Base-by-base conservation (phyloP, 441 rosid genomes). In the Erysimum cheiri region DNA sequence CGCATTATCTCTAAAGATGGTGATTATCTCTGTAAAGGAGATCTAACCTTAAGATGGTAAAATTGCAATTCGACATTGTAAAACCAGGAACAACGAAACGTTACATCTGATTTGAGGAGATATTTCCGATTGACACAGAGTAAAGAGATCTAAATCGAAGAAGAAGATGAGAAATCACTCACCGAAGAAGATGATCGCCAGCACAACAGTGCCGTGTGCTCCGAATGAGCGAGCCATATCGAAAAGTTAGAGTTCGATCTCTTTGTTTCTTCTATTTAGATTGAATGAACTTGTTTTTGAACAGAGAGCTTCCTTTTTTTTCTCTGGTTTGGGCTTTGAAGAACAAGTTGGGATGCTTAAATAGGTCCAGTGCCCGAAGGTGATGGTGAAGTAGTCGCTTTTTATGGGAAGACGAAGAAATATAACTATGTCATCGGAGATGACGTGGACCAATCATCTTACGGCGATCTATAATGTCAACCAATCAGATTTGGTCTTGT, bases 391-490 rank as follows among this genome's bases (percentile, higher is more conserved):
- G 76, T 36, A 56, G 70, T 56, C 64, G 59, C 66, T 37, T 48
- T 47, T 57, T 28, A 14, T 32, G 60, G 50, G n/a, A 57, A 55
- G 26, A 63, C 57, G 70, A 46, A 15, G 54, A 48, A 17, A 15
- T 13, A 32, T 41, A 70, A 80, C 56, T 14, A 77, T 82, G 93
- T 87, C 95, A 89, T 80, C 5, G 2, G 0, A 0, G 71, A 5
- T 80, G 82, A 84, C 87, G 85, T 86, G 90, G 87, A 85, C 97
- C 92, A 91, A 84, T 86, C 1, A 69, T 2, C 35, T 29, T n/a
- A 0, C 56, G 22, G 8, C 22, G 60, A 54, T 76, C 65, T 60
- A 57, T 22, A 6, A 15, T 14, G 2, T 3, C 46, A 31, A 17
- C 80, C 80, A 76, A 76, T 71, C 28, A 60, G 47, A 66, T 48